phyloP scores from a whole-genome alignment of 2,329 filamentous ascomycete genomes.

The Verticillium alfalfae region DNA sequence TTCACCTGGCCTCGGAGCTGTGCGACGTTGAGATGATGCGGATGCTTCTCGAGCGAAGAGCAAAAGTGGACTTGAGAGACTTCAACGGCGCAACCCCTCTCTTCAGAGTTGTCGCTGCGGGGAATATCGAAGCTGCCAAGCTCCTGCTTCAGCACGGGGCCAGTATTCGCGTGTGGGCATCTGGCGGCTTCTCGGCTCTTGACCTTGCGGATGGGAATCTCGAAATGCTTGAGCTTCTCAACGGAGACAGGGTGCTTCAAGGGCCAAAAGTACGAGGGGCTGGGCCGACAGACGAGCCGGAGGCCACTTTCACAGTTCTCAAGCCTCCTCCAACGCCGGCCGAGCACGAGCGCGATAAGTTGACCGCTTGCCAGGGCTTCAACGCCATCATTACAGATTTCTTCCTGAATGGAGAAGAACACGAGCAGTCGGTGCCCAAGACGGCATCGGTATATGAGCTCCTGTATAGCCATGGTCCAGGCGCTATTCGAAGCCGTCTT shows the following conservation, averaged over 20 bases:
- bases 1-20: background rate
- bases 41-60: background rate
- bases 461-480: conserved; percentile 5
- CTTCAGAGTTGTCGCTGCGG: background rate
- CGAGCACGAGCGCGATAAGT: background rate
- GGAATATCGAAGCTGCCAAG: background rate
- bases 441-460: conserved; percentile 4
- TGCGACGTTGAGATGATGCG: background rate
- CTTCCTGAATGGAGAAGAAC: background rate
- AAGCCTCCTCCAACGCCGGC: conserved; percentile 2
- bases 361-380: conserved; percentile 6
- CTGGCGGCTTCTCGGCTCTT: background rate
- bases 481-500: background rate
- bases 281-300: background rate
- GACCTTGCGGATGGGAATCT: conserved; percentile 1
- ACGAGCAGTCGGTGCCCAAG: conserved; percentile 3
- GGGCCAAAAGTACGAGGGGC: background rate
- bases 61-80: background rate
- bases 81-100: background rate
- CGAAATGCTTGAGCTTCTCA: conserved; percentile 3
- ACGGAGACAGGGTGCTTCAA: background rate
- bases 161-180: background rate
- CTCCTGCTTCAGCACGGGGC: conserved; percentile 2
- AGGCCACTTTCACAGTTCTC: background rate
- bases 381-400: conserved; percentile 5